Evolutionary conservation across 2,329 filamentous ascomycete genomes (phyloP).

Genomic region (Herpotrichia juniperi): DNA sequence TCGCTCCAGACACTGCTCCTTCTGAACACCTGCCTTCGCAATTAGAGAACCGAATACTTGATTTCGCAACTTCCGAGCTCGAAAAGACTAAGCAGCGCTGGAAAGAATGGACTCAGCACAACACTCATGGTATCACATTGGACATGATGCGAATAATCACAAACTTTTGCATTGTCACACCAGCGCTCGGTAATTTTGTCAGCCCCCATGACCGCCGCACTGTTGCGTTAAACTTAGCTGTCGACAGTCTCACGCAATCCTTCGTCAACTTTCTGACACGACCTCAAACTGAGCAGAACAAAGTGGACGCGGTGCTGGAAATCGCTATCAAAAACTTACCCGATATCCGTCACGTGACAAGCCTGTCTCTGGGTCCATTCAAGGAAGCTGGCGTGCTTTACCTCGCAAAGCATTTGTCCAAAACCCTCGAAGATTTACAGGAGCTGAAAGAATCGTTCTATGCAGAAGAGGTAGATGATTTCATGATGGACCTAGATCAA

Average conservation of each 20-base stretch:
- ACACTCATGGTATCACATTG: conserved; percentile 52
- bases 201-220: conserved; percentile 28
- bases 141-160: conserved; percentile 58
- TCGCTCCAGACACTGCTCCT: conserved; percentile 10
- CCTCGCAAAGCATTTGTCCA: conserved; percentile 37
- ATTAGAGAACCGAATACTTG: conserved; percentile 45
- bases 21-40: conserved; percentile 26
- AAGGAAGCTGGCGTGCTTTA: conserved; percentile 39
- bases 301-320: conserved; percentile 51
- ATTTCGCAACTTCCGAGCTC: conserved; percentile 53
- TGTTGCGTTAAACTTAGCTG: conserved; percentile 23
- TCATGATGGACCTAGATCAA: conserved; percentile 70
- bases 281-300: conserved; percentile 49
- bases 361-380: conserved; percentile 24
- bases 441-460: conserved; percentile 40
- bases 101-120: conserved; percentile 49
- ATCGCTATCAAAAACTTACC: conserved; percentile 41
- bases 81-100: conserved; percentile 54
- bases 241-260: conserved; percentile 27
- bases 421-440: conserved; percentile 34
- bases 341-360: conserved; percentile 21
- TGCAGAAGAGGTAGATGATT: conserved; percentile 53
- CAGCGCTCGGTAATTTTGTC: conserved; percentile 34
- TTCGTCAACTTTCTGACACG: conserved; percentile 44
- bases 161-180: conserved; percentile 54